Evolutionary conservation across 2,329 filamentous ascomycete genomes (phyloP), one percentile per base, ranked within the genome.

Genomic region (Cercospora sp.): DNA sequence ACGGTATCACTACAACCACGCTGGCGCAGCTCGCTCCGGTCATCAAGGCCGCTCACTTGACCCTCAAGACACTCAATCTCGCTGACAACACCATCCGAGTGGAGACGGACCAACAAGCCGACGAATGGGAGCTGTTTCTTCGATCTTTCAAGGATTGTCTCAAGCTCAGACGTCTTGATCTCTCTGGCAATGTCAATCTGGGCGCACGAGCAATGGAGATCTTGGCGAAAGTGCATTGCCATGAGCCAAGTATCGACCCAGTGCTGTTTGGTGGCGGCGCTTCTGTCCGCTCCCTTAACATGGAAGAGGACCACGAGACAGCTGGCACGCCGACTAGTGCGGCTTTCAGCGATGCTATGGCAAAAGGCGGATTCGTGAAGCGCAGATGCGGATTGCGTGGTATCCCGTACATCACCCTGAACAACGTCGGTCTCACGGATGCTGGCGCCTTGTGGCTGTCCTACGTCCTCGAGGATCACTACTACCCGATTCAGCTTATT

Each of bases 31-130:
- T 86, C 3, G 80, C 80, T 2, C 73, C 76, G 21, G 76, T 84
- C 37, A 78, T 86, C 58, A 70, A 74, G 12, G 73, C 81, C n/a
- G 80, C 80, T 7, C 68, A 73, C n/a, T 77, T 77, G n/a, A 81
- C 84, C 45, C 73, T 86, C 16, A 79, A 80, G 68, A 81, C 82
- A 28, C 74, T 86, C 21, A 81, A 85, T 69, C 72, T 86, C 7
- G 81, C 83, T 8, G 70, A 78, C 24, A 86, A 86, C 71, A 69
- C 77, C 0, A 81, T 86, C 68, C 72, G 69, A 10, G 77, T 85
- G 26, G 69, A 66, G 5, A 79, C 72, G 9, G 71, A 76, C 8
- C 73, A 78, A 21, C 76, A 84, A 43, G 78, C 80, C 37, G 60
- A 67, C 4, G 74, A 80, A 8, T 85, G 83, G 83, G 76, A 80